Evolutionary conservation across 2,329 filamentous ascomycete genomes (phyloP).

Genomic region (Neodidymelliopsis sp.): DNA sequence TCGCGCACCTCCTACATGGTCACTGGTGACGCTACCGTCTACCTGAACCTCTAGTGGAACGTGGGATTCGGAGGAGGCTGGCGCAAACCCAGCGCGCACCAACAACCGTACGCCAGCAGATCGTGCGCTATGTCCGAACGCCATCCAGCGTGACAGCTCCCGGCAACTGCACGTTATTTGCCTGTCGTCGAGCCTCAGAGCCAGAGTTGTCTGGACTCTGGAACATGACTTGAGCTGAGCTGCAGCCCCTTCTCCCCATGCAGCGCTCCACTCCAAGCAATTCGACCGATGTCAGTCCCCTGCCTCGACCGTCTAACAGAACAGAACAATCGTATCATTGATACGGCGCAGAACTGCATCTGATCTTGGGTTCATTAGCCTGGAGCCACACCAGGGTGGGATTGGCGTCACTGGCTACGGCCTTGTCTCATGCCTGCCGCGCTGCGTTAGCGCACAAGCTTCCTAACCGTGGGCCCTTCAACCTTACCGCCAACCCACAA

Average conservation of each 20-base stretch:
- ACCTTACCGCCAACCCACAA: constrained; percentile 34
- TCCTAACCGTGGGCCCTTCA: constrained; percentile 20
- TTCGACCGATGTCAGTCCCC: not conserved
- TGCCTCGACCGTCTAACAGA: too few species aligned
- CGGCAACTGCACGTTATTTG: constrained; percentile 7
- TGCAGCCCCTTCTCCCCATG: constrained; percentile 4
- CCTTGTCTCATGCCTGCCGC: constrained; percentile 23
- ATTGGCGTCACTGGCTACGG: constrained; percentile 18
- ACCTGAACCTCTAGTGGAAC: constrained; percentile 18
- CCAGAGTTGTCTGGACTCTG: constrained; percentile 6
- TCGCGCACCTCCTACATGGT: constrained; percentile 4
- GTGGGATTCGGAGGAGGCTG: constrained; percentile 24
- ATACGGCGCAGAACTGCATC: constrained; percentile 6
- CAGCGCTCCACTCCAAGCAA: constrained; percentile 6
- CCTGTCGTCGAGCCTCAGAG: not conserved
- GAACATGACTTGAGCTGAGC: constrained; percentile 3
- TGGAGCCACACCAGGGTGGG: constrained; percentile 13
- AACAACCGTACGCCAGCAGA: constrained; percentile 19
- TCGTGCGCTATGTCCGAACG: constrained; percentile 16
- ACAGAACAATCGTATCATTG: constrained; percentile 5
- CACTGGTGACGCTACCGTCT: constrained; percentile 4
- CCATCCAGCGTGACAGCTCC: constrained; percentile 4
- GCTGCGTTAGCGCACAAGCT: constrained; percentile 31
- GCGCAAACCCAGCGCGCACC: constrained; percentile 22
- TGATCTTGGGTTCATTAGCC: constrained; percentile 12